Evolutionary conservation across 257 asterid genomes (phyloP).

Genomic region (Plantago ovata): DNA sequence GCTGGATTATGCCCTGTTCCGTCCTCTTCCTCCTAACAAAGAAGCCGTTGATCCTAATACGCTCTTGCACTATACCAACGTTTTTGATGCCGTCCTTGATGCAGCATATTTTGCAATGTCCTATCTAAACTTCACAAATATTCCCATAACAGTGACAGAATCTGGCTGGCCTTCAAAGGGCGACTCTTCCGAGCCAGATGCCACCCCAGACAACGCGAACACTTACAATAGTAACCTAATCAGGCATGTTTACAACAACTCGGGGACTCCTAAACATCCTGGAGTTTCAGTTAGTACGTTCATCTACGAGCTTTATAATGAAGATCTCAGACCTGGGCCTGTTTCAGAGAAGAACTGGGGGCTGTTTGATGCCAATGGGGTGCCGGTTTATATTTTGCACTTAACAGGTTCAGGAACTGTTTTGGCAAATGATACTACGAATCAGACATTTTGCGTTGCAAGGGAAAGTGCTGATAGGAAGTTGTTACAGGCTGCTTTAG

Average conservation of each 20-base stretch:
- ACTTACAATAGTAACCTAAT: constrained; percentile 82
- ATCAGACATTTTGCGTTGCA: constrained; percentile 69
- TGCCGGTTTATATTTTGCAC: constrained; percentile 56
- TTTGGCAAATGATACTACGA: constrained; percentile 69
- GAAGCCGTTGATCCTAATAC: constrained; percentile 92
- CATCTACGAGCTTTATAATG: constrained; percentile 86
- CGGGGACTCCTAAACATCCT: constrained; percentile 85
- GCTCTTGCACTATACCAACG: constrained; percentile 72
- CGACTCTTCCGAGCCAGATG: constrained; percentile 72
- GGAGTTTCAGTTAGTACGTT: constrained; percentile 65
- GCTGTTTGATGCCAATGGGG: constrained; percentile 58
- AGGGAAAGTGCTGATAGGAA: constrained; percentile 64
- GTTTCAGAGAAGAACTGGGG: constrained; percentile 94
- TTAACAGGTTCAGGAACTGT: constrained; percentile 62
- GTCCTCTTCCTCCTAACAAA: constrained; percentile 66
- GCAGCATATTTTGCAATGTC: constrained; percentile 88
- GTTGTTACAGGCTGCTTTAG: constrained; percentile 92
- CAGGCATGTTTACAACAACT: constrained; percentile 58
- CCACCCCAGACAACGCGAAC: constrained; percentile 74
- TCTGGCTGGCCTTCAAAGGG: constrained; percentile 96
- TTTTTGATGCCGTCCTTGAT: constrained; percentile 83
- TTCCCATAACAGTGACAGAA: constrained; percentile 78
- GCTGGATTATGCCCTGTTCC: constrained; percentile 77
- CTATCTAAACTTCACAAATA: constrained; percentile 69
- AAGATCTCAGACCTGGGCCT: constrained; percentile 57